Conservation (phyloP, 2,329 filamentous ascomycete species). For the Ophiostoma fasciatum region DNA sequence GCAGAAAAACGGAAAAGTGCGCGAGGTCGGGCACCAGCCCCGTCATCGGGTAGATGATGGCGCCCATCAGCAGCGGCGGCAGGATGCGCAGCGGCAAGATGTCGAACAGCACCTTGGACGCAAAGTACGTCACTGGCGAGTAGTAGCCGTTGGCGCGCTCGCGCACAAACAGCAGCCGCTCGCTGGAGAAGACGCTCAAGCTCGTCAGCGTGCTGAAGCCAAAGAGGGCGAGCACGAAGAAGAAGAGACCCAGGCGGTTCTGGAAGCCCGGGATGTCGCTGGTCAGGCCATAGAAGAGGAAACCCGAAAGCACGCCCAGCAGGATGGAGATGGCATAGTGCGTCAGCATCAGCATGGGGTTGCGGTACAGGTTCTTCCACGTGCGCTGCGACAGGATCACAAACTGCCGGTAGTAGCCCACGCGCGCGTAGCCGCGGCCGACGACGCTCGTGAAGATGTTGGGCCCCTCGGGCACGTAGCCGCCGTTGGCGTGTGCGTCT, state of each 20-base stretch:
- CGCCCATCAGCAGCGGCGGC: slow-evolving; percentile 85
- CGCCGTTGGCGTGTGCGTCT: slow-evolving; percentile 2
- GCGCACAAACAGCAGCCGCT: slow-evolving; percentile 78
- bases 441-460: slow-evolving; percentile 43
- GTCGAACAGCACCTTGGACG: slow-evolving; percentile 95
- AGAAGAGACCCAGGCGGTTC: slow-evolving; percentile 91
- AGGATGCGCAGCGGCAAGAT: slow-evolving; percentile 89
- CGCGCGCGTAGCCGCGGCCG: slow-evolving; percentile 67
- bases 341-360: slow-evolving; percentile 95
- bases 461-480: slow-evolving; percentile 26
- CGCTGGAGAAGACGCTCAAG: slow-evolving; percentile 81
- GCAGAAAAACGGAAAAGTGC: slow-evolving; percentile 82
- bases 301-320: slow-evolving; percentile 85
- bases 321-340: slow-evolving; percentile 96
- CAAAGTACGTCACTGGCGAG: slow-evolving; percentile 82
- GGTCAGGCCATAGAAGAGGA: slow-evolving; percentile 88
- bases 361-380: slow-evolving; percentile 94
- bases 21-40: slow-evolving; percentile 68
- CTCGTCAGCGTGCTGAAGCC: slow-evolving; percentile 94
- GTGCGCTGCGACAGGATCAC: slow-evolving; percentile 77
- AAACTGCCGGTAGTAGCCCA: slow-evolving; percentile 72
- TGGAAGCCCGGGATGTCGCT: slow-evolving; percentile 97
- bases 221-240: slow-evolving; percentile 90
- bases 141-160: slow-evolving; percentile 97
- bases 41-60: slow-evolving; percentile 96